These are phyloP conservation scores for Paecilomyces sp. DNA, from an alignment of 2,329 filamentous ascomycete genomes.

Conservation along the genomic window DNA sequence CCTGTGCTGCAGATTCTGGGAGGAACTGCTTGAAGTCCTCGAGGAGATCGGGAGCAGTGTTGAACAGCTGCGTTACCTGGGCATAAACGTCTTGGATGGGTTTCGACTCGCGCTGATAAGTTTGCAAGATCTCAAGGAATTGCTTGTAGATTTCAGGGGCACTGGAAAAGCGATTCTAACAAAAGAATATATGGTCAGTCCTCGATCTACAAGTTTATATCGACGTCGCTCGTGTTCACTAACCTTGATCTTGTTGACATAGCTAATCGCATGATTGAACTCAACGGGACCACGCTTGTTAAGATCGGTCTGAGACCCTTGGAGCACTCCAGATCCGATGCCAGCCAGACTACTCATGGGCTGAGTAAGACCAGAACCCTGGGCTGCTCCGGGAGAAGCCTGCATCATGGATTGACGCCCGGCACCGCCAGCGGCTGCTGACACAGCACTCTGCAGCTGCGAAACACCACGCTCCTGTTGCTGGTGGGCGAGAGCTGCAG, in stretches of 20 bases:
- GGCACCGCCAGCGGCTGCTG: slow-evolving; percentile 43
- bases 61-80: slow-evolving; percentile 91
- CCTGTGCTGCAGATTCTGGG: slow-evolving; percentile 74
- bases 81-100: slow-evolving; percentile 98
- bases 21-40: slow-evolving; percentile 99
- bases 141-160: slow-evolving; percentile 99
- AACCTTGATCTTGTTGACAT: slow-evolving; percentile 99
- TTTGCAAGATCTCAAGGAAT: slow-evolving; percentile 95
- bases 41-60: slow-evolving; percentile 83
- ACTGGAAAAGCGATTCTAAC: slow-evolving; percentile 87
- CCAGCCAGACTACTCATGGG: slow-evolving; percentile 57
- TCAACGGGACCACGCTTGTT: slow-evolving; percentile 93
- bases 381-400: slow-evolving; percentile 33
- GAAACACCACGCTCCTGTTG: slow-evolving; percentile 61
- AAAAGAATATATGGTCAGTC: background rate
- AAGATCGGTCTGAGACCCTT: slow-evolving; percentile 46
- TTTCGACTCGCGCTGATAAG: slow-evolving; percentile 95
- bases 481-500: slow-evolving; percentile 47
- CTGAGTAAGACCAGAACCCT: slow-evolving; percentile 40
- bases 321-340: slow-evolving; percentile 51
- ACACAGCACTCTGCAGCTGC: slow-evolving; percentile 59
- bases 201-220: background rate
- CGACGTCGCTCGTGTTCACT: slow-evolving; percentile 17
- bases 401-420: slow-evolving; percentile 45
- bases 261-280: slow-evolving; percentile 98